Conservation (phyloP, 192 early-diverging fungal genomes). For the Podila minutissima region DNA sequence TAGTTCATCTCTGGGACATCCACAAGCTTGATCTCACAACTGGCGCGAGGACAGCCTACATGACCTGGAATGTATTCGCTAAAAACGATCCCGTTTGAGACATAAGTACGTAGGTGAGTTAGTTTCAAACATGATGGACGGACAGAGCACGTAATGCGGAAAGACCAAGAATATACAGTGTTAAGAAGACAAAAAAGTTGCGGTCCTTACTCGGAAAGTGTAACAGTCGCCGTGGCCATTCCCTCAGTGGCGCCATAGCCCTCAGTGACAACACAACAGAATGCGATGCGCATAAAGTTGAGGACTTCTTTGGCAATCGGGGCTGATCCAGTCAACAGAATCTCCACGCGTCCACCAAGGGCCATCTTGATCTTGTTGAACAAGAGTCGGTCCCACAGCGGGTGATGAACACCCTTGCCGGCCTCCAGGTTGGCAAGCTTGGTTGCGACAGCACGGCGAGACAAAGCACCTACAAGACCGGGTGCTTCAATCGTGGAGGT, state of each 20-base stretch:
- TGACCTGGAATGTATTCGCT: conserved; percentile 71
- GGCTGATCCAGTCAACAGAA: conserved; percentile 75
- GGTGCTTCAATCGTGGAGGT: conserved; percentile 67
- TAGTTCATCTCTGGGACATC: conserved; percentile 94
- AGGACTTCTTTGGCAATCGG: conserved; percentile 73
- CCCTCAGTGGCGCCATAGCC: conserved; percentile 65
- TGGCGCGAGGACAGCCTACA: conserved; percentile 72
- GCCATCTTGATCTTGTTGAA: conserved; percentile 86
- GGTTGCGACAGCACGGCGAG: conserved; percentile 68
- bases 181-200: background rate
- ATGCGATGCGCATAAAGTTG: conserved; percentile 73
- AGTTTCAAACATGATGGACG: background rate
- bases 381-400: conserved; percentile 86
- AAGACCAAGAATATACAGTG: background rate
- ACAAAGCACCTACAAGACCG: conserved; percentile 59
- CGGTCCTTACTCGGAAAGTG: conserved; percentile 30
- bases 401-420: conserved; percentile 70
- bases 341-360: conserved; percentile 80
- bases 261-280: conserved; percentile 71
- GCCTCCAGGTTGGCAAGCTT: conserved; percentile 69
- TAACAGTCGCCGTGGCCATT: conserved; percentile 45
- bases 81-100: background rate
- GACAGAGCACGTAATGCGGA: background rate
- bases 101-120: background rate
- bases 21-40: conserved; percentile 80